phyloP scores from a whole-genome alignment of 106 monocot species.

The Acorus calamus region DNA sequence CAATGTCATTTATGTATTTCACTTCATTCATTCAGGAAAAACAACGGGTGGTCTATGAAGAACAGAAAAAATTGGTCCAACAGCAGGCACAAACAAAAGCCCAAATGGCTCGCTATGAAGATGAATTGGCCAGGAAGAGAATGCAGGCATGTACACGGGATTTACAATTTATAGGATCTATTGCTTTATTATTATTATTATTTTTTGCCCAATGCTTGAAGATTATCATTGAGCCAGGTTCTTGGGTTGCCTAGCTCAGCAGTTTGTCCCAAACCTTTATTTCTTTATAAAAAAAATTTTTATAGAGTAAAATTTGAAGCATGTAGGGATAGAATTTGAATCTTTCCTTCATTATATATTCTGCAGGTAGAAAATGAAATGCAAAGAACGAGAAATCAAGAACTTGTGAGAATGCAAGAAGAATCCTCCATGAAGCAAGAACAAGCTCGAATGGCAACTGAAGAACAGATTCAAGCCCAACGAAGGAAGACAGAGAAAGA shows the following conservation, averaged over 20 bases:
- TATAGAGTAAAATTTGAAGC: too few species aligned
- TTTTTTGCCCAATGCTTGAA: background rate
- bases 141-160: constrained; percentile 53
- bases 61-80: constrained; percentile 78
- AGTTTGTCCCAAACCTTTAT: background rate
- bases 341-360: background rate
- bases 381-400: constrained; percentile 86
- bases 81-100: constrained; percentile 89
- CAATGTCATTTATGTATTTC: too few species aligned
- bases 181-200: background rate
- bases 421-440: constrained; percentile 82
- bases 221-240: too few species aligned
- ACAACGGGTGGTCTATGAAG: constrained; percentile 78
- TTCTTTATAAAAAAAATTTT: background rate
- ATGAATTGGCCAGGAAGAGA: constrained; percentile 83
- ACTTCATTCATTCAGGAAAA: constrained; percentile 50
- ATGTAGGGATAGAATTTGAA: too few species aligned
- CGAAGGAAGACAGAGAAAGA: constrained; percentile 75
- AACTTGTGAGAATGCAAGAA: constrained; percentile 97
- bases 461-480: constrained; percentile 90
- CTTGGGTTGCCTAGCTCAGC: too few species aligned
- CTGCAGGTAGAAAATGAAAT: constrained; percentile 80
- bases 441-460: constrained; percentile 73
- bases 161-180: background rate
- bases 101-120: constrained; percentile 89